phyloP scores from a whole-genome alignment of 257 asterid species.

The Jasminum sambac region DNA sequence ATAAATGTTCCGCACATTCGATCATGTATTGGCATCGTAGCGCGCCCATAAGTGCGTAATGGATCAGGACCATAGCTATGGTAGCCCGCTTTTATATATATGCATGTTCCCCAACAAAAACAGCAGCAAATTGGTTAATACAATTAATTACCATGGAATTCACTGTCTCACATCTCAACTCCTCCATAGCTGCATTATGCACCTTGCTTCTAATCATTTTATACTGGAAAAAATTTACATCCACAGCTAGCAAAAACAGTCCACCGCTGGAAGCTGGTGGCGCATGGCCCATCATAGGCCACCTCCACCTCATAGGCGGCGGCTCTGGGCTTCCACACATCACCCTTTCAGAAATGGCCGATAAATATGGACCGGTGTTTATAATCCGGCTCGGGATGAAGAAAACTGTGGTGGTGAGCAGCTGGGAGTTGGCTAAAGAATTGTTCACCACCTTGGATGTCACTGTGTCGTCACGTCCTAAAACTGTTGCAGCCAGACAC shows the following conservation, averaged over 20 bases:
- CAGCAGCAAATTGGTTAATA: not conserved
- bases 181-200: not conserved
- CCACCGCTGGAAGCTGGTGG: constrained; percentile 25
- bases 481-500: constrained; percentile 6
- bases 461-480: constrained; percentile 13
- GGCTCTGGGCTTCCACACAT: constrained; percentile 6
- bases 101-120: not conserved
- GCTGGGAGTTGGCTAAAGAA: constrained; percentile 22
- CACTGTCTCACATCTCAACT: not conserved
- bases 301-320: not conserved
- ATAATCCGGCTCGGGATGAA: constrained; percentile 21
- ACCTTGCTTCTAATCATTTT: not conserved
- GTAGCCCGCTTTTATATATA: too few species aligned
- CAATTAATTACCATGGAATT: not conserved
- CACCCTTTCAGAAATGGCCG: constrained; percentile 18
- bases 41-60: too few species aligned
- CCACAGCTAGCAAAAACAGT: not conserved
- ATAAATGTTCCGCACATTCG: too few species aligned
- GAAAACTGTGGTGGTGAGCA: constrained; percentile 13
- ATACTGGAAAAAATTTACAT: not conserved
- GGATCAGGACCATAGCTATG: too few species aligned
- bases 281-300: constrained; percentile 30
- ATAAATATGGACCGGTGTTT: constrained; percentile 26
- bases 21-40: too few species aligned
- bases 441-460: constrained; percentile 20